Evolutionary conservation across 2,329 filamentous ascomycete species (phyloP).

Genomic region (Diaporthe humulicola): DNA sequence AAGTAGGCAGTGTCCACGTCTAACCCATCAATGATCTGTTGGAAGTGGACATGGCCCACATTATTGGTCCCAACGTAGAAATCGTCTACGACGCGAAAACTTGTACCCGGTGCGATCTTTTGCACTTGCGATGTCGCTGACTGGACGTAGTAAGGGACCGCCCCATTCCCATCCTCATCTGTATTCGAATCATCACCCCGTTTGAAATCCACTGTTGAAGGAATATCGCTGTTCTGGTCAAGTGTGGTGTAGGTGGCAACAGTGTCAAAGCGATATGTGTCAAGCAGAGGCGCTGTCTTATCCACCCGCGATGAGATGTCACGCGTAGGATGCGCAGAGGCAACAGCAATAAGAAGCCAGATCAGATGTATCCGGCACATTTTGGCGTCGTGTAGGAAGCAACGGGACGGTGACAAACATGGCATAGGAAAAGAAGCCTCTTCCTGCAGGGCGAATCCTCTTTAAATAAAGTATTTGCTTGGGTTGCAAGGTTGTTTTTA

Average conservation of each 20-base stretch:
- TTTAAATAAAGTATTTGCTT: not conserved
- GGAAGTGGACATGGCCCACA: not conserved
- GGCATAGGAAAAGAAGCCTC: not conserved
- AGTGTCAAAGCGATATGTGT: not conserved
- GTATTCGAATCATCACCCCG: not conserved
- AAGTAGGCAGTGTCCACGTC: not conserved
- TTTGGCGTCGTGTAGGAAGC: not conserved
- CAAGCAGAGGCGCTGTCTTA: not conserved
- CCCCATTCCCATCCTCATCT: not conserved
- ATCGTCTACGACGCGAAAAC: not conserved
- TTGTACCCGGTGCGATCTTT: not conserved
- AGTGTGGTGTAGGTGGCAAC: not conserved
- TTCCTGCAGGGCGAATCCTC: not conserved
- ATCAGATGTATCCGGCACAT: not conserved
- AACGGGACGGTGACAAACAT: too few relatives aligned
- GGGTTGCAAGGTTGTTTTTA: not conserved
- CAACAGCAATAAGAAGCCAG: not conserved
- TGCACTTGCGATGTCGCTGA: not conserved
- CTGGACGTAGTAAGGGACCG: not conserved
- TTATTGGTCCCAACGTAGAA: not conserved
- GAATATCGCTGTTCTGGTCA: not conserved
- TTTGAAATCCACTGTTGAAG: not conserved
- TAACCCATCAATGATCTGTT: not conserved
- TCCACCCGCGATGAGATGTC: too few relatives aligned
- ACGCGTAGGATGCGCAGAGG: not conserved